Base-by-base conservation (phyloP, 768 basidiomycete genomes). In the Mycena haematopus region DNA sequence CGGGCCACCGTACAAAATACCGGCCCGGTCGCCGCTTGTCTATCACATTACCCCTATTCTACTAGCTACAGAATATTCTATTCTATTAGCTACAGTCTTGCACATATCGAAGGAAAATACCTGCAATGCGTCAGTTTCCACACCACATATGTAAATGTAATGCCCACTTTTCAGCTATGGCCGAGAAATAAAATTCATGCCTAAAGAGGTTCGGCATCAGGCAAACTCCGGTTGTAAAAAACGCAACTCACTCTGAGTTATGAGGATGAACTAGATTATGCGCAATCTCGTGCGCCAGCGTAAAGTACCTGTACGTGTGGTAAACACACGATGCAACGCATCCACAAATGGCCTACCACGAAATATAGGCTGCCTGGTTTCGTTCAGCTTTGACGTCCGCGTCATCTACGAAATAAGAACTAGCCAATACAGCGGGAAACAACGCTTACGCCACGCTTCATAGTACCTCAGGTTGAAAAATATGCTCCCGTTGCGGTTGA, bases 111-210 rank as follows among this genome's bases (percentile, higher is more conserved):
- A 33, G 62, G 24, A 54, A 65, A 60, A 40, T 66, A 42, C 36
- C 57, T 66, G 46, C 14, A 15, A 5, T 8, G n/a, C 44, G 44
- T 60, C 36, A 60, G 29, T 17, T 11, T 24, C n/a, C 29, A 27
- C n/a, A 17, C 14, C 29, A 21, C 6, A 22, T 17, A 19, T 25
- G 10, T 6, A 14, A 24, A 44, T 31, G 29, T 31, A 22, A 24
- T 13, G 7, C 71, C 70, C 83, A 82, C 35, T 81, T 83, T 75
- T 97, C 93, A 65, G 91, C 92, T 21, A 98, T 91, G 7, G 92
- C 88, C 29, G 93, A 93, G 70, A 96, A 95, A 74, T 93, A 97
- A 74, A 97, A 98, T 65, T 95, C 93, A 66, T 96, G 95, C 45
- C 65, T 67, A 51, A 31, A 9, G 29, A 31, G 9, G n/a, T n/a